These are phyloP conservation scores for Paspalum notatum DNA, from an alignment of 176 grass and related monocot genomes.

Conservation along the genomic window DNA sequence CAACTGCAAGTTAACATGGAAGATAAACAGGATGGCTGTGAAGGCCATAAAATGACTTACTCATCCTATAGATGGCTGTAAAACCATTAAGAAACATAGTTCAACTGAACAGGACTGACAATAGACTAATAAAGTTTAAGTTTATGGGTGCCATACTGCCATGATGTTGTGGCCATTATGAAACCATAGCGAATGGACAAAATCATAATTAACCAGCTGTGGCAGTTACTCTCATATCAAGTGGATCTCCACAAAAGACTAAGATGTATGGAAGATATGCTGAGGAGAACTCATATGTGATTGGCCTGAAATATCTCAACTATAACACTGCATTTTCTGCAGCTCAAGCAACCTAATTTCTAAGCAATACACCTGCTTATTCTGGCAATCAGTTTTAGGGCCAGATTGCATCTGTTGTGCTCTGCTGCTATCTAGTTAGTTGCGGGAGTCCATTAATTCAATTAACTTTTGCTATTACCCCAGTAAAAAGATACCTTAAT, in stretches of 20 bases:
- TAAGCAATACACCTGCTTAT: conserved; percentile 1
- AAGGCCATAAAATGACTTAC: background rate
- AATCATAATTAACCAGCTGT: conserved; percentile 5
- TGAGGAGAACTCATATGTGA: background rate
- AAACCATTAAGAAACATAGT: conserved; percentile 26
- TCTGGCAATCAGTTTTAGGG: conserved; percentile 6
- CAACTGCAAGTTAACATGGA: conserved; percentile 32
- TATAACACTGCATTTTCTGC: conserved; percentile 10
- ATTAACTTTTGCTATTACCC: background rate
- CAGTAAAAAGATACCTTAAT: background rate
- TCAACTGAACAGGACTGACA: conserved; percentile 5
- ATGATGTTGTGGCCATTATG: conserved; percentile 10
- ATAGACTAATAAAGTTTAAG: background rate
- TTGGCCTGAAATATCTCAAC: background rate
- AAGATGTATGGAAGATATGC: conserved; percentile 4
- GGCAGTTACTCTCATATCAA: background rate
- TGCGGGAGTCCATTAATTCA: background rate
- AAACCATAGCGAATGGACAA: background rate
- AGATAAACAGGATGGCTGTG: background rate
- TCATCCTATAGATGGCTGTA: conserved; percentile 11
- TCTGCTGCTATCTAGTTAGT: background rate
- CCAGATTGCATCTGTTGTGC: background rate
- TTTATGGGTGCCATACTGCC: conserved; percentile 2
- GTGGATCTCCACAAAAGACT: background rate
- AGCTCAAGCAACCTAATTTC: background rate